Evolutionary conservation across 108 stramenopile species (phyloP).

Genomic region (Pseudonitzschia pungens): DNA sequence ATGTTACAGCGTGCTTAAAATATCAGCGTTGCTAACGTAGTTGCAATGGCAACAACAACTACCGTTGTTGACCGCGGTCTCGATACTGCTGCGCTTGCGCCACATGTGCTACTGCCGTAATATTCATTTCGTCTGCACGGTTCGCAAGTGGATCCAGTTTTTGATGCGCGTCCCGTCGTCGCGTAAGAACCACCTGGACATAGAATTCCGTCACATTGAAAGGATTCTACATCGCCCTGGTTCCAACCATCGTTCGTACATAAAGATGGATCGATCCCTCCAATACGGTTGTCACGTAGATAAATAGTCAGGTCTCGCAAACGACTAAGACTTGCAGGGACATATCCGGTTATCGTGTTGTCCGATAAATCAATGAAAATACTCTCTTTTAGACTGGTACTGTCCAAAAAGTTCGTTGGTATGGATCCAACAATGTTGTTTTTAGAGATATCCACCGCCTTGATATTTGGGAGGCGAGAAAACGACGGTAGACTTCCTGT

Average conservation of each 20-base stretch:
- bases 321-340: conserved; percentile 50
- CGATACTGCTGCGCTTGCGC: not conserved
- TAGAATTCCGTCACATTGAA: conserved; percentile 70
- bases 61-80: not conserved
- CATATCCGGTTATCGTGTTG: conserved; percentile 25
- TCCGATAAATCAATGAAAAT: conserved; percentile 46
- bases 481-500: conserved; percentile 37
- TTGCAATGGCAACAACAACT: not conserved
- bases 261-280: conserved; percentile 43
- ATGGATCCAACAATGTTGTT: conserved; percentile 24
- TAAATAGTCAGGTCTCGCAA: conserved; percentile 61
- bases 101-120: conserved; percentile 52
- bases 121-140: conserved; percentile 42
- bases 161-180: conserved; percentile 41
- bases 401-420: conserved; percentile 22
- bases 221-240: conserved; percentile 61
- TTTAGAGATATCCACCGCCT: conserved; percentile 27
- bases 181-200: conserved; percentile 60
- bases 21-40: not conserved
- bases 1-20: not conserved
- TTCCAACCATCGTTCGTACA: conserved; percentile 64
- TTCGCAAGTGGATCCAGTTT: conserved; percentile 27
- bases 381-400: not conserved
- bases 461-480: conserved; percentile 21
- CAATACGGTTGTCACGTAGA: conserved; percentile 66